Conservation (phyloP, 1,284 basidiomycete species). For the Cystobasidium slooffiae region DNA sequence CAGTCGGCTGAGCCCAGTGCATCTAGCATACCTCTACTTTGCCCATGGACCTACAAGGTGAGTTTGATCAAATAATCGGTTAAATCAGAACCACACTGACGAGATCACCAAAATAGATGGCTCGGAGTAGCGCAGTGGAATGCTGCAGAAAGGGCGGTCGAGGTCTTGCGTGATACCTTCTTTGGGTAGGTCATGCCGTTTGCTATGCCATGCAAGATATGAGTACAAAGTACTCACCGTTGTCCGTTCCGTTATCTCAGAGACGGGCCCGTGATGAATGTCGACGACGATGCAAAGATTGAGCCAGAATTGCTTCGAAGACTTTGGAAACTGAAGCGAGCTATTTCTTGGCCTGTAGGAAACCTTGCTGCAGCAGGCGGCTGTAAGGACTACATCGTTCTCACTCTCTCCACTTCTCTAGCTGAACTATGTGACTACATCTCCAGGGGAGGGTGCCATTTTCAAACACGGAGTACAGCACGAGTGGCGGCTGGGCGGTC, state of each 20-base stretch:
- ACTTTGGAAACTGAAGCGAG: slow-evolving; percentile 34
- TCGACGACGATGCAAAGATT: slow-evolving; percentile 37
- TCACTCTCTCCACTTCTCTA: neutral
- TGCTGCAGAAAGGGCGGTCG: slow-evolving; percentile 29
- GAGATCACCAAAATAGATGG: neutral
- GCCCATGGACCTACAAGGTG: slow-evolving; percentile 32
- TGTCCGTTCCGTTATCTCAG: neutral
- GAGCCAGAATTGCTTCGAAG: slow-evolving; percentile 28
- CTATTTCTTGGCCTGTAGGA: slow-evolving; percentile 37
- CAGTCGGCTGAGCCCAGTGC: neutral
- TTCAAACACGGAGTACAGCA: slow-evolving; percentile 6
- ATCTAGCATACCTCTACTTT: slow-evolving; percentile 32
- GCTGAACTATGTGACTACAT: neutral
- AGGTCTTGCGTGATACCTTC: slow-evolving; percentile 36
- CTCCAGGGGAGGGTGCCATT: slow-evolving; percentile 33
- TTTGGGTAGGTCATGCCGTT: slow-evolving; percentile 12
- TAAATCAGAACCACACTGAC: neutral
- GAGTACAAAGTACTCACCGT: neutral
- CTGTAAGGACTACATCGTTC: neutral
- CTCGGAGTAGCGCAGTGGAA: slow-evolving; percentile 41
- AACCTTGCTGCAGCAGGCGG: slow-evolving; percentile 27
- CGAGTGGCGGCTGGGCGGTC: slow-evolving; percentile 22
- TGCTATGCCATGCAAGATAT: neutral
- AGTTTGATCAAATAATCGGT: neutral
- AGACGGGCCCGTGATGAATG: slow-evolving; percentile 37